A percentile compares a stretch with the other conserved stretches of the same genome.
Evolutionary conservation across 2,329 filamentous ascomycete genomes (phyloP).

Genomic region (Escovopsis sp.): DNA sequence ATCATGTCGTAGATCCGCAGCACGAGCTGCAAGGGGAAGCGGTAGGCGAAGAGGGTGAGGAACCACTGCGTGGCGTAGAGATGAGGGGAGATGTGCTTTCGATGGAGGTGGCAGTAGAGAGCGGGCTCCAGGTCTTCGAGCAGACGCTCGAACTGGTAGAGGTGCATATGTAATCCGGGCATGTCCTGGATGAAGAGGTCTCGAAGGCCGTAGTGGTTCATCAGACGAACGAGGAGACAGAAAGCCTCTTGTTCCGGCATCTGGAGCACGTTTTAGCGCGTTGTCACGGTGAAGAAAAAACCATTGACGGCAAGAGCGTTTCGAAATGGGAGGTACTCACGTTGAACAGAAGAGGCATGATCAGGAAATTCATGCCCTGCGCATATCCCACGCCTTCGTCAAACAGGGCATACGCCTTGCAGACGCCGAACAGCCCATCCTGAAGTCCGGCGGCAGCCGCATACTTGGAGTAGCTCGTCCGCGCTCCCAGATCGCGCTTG

Average conservation of each 20-base stretch:
- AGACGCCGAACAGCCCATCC: slow-evolving; percentile 86
- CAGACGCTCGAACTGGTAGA: slow-evolving; percentile 90
- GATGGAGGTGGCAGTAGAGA: slow-evolving; percentile 83
- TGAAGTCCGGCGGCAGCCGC: slow-evolving; percentile 81
- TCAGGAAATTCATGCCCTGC: slow-evolving; percentile 97
- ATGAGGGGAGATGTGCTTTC: slow-evolving; percentile 75
- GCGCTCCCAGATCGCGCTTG: slow-evolving; percentile 74
- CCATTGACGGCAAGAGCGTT: not conserved
- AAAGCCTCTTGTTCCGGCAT: slow-evolving; percentile 98
- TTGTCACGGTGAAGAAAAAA: no score
- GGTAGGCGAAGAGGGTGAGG: slow-evolving; percentile 93
- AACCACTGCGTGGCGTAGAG: slow-evolving; percentile 99
- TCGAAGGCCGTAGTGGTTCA: slow-evolving; percentile 90
- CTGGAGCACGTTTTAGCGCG: slow-evolving; percentile 21
- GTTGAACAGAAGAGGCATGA: slow-evolving; percentile 93
- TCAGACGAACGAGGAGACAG: slow-evolving; percentile 77
- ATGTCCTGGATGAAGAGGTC: slow-evolving; percentile 93
- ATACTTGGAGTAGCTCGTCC: slow-evolving; percentile 95
- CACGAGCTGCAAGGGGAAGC: slow-evolving; percentile 90
- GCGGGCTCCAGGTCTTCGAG: slow-evolving; percentile 90
- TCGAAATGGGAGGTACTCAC: slow-evolving; percentile 29
- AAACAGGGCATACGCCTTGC: slow-evolving; percentile 93
- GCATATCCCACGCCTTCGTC: slow-evolving; percentile 93
- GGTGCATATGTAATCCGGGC: slow-evolving; percentile 82
- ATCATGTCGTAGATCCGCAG: slow-evolving; percentile 94